These are phyloP conservation scores for Aspergillus carlsbadensis DNA, from an alignment of 495 filamentous ascomycete genomes.

Conservation along the genomic window DNA sequence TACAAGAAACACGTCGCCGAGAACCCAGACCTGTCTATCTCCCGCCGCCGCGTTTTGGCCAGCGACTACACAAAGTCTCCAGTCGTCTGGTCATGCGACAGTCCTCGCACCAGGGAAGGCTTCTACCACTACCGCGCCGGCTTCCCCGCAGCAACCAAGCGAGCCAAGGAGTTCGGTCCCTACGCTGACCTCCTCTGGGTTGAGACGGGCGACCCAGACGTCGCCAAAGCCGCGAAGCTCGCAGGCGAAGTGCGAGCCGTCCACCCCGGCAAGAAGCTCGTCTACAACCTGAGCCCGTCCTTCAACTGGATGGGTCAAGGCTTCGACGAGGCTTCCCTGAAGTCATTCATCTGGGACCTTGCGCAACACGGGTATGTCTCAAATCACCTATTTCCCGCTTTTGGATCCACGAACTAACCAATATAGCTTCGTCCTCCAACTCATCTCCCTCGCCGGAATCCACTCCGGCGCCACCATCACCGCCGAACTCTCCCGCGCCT, in stretches of 20 bases:
- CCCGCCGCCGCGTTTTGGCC: constrained; percentile 70
- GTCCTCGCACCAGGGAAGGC: constrained; percentile 89
- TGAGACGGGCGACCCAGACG: constrained; percentile 86
- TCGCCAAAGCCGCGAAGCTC: constrained; percentile 71
- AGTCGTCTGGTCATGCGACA: constrained; percentile 84
- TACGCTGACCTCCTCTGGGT: constrained; percentile 97
- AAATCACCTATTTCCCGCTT: background rate
- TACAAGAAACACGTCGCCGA: constrained; percentile 61
- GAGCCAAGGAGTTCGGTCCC: constrained; percentile 84
- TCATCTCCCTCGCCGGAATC: constrained; percentile 87
- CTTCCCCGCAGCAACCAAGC: constrained; percentile 85
- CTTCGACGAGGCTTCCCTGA: constrained; percentile 74
- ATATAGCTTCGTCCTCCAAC: constrained; percentile 77
- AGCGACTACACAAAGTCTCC: constrained; percentile 60
- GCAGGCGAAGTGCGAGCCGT: constrained; percentile 66
- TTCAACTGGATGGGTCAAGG: constrained; percentile 99
- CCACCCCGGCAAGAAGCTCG: constrained; percentile 78
- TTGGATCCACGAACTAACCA: constrained; percentile 9
- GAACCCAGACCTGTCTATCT: constrained; percentile 72
- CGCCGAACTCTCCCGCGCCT: constrained; percentile 74
- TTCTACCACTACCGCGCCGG: constrained; percentile 95
- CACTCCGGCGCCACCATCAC: constrained; percentile 89
- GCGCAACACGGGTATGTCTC: constrained; percentile 71
- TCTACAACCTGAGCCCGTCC: constrained; percentile 93
- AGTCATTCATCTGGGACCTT: constrained; percentile 93